phyloP scores from a whole-genome alignment of 352 stramenopile species.

The Phytophthora brassicae region DNA sequence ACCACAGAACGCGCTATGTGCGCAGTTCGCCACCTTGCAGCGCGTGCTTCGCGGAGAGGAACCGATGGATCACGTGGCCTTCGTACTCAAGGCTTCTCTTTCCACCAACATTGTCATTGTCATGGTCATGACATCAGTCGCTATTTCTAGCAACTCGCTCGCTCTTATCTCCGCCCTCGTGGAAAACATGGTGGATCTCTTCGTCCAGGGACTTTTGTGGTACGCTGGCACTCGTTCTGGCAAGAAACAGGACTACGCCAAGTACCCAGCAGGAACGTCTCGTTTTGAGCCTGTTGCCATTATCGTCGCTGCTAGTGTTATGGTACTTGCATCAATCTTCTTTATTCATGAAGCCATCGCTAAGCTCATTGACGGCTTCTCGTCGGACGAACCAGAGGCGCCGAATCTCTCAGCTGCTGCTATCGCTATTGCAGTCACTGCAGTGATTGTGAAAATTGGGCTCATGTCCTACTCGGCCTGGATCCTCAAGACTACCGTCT shows the following conservation, averaged over 20 bases:
- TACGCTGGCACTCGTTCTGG: slow-evolving; percentile 85
- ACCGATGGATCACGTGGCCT: slow-evolving; percentile 52
- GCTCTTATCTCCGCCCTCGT: slow-evolving; percentile 90
- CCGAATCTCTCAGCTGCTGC: slow-evolving; percentile 88
- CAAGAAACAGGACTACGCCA: slow-evolving; percentile 78
- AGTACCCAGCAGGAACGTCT: slow-evolving; percentile 92
- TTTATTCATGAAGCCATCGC: slow-evolving; percentile 65
- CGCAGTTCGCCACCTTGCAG: slow-evolving; percentile 14
- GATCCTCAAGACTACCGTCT: slow-evolving; percentile 56
- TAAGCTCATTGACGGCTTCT: slow-evolving; percentile 52
- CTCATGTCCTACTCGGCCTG: slow-evolving; percentile 68
- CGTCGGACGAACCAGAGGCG: slow-evolving; percentile 57
- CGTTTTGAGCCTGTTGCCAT: slow-evolving; percentile 93
- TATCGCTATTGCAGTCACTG: slow-evolving; percentile 73
- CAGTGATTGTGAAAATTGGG: slow-evolving; percentile 69
- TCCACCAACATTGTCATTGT: slow-evolving; percentile 69
- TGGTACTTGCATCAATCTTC: slow-evolving; percentile 90
- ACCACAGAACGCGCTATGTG: not conserved
- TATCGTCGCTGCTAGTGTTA: slow-evolving; percentile 90
- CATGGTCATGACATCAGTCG: slow-evolving; percentile 69
- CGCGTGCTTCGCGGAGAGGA: slow-evolving; percentile 34
- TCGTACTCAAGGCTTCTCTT: slow-evolving; percentile 59
- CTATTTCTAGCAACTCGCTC: slow-evolving; percentile 79
- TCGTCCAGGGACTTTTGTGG: slow-evolving; percentile 88
- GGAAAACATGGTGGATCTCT: slow-evolving; percentile 93